Evolutionary conservation across 2,329 filamentous ascomycete species (phyloP).

Genomic region (Botrytis pseudocinerea): DNA sequence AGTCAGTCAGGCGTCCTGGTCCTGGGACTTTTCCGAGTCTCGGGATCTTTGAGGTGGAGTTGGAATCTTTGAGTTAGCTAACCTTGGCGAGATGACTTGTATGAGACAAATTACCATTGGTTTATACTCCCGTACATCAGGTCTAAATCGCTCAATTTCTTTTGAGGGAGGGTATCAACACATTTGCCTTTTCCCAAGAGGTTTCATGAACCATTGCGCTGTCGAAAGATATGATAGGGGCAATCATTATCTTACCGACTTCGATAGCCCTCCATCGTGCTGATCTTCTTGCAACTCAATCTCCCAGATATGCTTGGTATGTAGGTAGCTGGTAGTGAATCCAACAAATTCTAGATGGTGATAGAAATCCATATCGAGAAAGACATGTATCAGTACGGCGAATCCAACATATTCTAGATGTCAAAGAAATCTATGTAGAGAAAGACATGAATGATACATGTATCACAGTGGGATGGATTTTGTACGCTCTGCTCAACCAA

Average conservation of each 20-base stretch:
- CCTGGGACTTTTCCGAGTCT: constrained; percentile 13
- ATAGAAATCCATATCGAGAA: neutral
- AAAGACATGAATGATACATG: constrained; percentile 3
- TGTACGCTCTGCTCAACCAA: neutral
- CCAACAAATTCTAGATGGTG: neutral
- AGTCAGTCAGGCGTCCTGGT: constrained; percentile 9
- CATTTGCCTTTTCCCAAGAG: neutral
- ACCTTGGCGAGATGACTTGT: constrained; percentile 19
- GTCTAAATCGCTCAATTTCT: neutral
- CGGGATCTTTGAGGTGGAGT: constrained; percentile 8
- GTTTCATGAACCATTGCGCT: neutral
- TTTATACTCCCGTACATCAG: neutral
- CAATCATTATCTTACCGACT: constrained; percentile 6
- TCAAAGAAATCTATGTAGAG: neutral
- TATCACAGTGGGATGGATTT: neutral
- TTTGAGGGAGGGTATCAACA: neutral
- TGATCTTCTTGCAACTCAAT: constrained; percentile 6
- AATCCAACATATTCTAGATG: neutral
- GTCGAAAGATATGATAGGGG: constrained; percentile 11
- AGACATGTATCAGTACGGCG: neutral
- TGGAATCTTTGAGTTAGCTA: constrained; percentile 5
- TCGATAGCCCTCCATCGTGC: neutral
- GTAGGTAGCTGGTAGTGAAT: neutral
- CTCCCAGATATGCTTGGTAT: neutral
- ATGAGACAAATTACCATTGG: neutral